Evolutionary conservation across 2,329 filamentous ascomycete species (phyloP), one percentile per base, ranked within the genome.

Genomic region (Phialocephala sp.): DNA sequence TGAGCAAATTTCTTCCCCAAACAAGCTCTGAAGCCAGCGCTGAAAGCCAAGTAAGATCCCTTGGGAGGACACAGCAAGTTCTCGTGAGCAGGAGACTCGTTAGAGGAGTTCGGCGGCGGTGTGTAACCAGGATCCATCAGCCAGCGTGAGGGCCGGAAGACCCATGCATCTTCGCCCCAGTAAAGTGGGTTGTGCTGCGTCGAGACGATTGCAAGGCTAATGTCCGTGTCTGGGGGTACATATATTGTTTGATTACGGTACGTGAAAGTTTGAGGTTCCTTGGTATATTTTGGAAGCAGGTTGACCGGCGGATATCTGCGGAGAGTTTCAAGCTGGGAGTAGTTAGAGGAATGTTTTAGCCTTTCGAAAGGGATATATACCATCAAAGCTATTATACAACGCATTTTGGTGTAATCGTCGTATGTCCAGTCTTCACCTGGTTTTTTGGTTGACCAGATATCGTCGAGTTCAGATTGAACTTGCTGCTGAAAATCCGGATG

Each of bases 401-500:
- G 76, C 5, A 83, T 73, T 22, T 76, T 78, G 0, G 80, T 78
- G 60, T 79, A 82, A 3, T 72, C 70, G 0, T 63, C 37, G 60
- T 79, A 82, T 18, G 77, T 70, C 73, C 77, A 78, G 4, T 76
- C 70, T 6, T 76, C 61, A 1, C 63, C 41, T 9, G 69, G 55
- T 35, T 70, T 62, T 45, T 72, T 66, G 4, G 15, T 68, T 62
- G 59, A 78, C 76, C 62, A 69, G 18, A 74, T 64, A 20, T 20
- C 45, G 63, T 93, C 89, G 52, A 94, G 78, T 66, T 93, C 90
- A 43, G 81, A 78, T 70, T 93, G 91, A 2, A 94, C 78, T 8
- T 80, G 81, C 27, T 84, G 83, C 73, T 94, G 91, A 1, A 84
- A 84, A 0, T 81, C 76, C 15, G 86, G 86, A 69, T 90, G 83